phyloP scores from a whole-genome alignment of 352 stramenopile species.

The Phytophthora fragariae region DNA sequence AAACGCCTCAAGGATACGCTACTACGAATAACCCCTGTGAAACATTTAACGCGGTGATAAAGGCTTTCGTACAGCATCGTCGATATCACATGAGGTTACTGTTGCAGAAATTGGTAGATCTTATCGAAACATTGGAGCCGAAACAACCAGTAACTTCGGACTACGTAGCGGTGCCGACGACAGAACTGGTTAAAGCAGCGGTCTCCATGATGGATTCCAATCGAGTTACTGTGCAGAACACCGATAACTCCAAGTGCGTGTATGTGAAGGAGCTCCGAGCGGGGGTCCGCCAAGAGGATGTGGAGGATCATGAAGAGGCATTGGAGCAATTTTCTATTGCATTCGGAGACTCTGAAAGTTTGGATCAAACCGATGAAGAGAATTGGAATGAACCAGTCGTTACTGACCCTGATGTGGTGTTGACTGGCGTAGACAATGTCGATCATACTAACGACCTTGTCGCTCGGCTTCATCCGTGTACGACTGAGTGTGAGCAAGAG shows the following conservation, averaged over 20 bases:
- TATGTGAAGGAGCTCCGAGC: not conserved
- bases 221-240: not conserved
- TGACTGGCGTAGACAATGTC: too few relatives aligned
- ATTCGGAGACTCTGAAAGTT: not conserved
- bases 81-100: not conserved
- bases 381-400: too few relatives aligned
- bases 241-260: not conserved
- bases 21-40: not conserved
- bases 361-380: too few relatives aligned
- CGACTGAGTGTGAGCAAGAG: not conserved
- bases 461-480: too few relatives aligned
- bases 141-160: not conserved
- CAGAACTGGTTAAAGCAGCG: not conserved
- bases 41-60: not conserved
- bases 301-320: not conserved
- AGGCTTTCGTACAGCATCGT: not conserved
- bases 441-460: too few relatives aligned
- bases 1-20: not conserved
- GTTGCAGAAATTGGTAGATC: not conserved
- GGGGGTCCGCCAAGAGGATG: too few relatives aligned
- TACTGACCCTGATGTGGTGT: too few relatives aligned
- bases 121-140: not conserved
- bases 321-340: not conserved
- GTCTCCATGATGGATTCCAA: not conserved
- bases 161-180: not conserved